phyloP scores from a whole-genome alignment of 192 early-diverging fungal species.

The Linnemannia zychae region DNA sequence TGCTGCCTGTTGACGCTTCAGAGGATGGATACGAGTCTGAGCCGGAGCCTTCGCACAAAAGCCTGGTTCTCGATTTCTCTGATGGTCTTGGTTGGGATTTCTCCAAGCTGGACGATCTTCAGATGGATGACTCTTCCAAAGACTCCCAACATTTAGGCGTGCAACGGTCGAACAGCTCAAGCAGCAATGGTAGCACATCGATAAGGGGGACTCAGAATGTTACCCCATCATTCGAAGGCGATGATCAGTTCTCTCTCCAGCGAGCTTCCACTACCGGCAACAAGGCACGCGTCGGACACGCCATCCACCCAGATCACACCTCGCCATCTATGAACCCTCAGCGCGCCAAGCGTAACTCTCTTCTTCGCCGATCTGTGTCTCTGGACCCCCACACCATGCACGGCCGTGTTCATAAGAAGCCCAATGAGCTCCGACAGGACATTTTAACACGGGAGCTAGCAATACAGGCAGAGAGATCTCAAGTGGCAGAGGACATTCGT shows the following conservation, averaged over 20 bases:
- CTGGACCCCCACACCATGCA: conserved; percentile 53
- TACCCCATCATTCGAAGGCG: background rate
- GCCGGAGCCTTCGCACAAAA: conserved; percentile 24
- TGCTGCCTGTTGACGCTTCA: conserved; percentile 34
- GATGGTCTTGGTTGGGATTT: conserved; percentile 53
- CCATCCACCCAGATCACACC: conserved; percentile 19
- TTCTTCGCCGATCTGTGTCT: conserved; percentile 48
- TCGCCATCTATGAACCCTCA: conserved; percentile 40
- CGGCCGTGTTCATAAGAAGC: conserved; percentile 46
- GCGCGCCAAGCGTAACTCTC: conserved; percentile 38
- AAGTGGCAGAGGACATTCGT: conserved; percentile 44
- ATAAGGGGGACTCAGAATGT: background rate
- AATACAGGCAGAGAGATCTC: conserved; percentile 38
- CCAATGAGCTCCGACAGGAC: conserved; percentile 46
- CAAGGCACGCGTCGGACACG: conserved; percentile 25
- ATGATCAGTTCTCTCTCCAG: background rate
- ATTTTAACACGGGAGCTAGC: conserved; percentile 35
- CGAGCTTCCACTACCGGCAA: conserved; percentile 7
- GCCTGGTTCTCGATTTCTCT: conserved; percentile 29
- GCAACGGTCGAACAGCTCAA: conserved; percentile 43
- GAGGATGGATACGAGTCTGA: conserved; percentile 52
- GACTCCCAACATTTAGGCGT: background rate
- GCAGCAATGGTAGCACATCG: conserved; percentile 24
- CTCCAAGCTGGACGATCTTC: conserved; percentile 32
- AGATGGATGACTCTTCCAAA: conserved; percentile 3